These are phyloP conservation scores for Pythium insidiosum DNA, from an alignment of 352 stramenopile species.

Conservation along the genomic window DNA sequence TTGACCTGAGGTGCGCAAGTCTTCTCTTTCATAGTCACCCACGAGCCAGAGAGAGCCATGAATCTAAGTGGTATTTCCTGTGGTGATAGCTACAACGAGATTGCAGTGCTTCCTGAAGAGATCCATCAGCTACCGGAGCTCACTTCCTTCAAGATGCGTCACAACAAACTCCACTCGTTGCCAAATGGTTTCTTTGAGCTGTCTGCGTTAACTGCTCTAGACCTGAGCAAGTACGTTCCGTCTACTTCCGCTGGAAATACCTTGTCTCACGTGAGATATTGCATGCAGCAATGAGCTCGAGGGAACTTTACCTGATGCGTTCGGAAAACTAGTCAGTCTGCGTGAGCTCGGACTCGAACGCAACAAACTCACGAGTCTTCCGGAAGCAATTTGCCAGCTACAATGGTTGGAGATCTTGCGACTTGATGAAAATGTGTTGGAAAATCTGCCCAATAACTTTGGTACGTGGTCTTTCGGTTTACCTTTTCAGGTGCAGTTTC, in stretches of 20 bases:
- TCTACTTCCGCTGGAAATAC: slow-evolving; percentile 1
- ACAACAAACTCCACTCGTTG: slow-evolving; percentile 49
- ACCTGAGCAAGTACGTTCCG: slow-evolving; percentile 68
- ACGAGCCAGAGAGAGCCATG: too few relatives aligned
- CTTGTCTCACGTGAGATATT: too few relatives aligned
- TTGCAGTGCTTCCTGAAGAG: slow-evolving; percentile 34
- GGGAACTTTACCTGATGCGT: slow-evolving; percentile 30
- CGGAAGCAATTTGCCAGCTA: slow-evolving; percentile 36
- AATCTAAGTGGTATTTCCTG: neutral
- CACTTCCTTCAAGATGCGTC: slow-evolving; percentile 59
- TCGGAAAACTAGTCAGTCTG: slow-evolving; percentile 47
- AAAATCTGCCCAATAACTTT: slow-evolving; percentile 33
- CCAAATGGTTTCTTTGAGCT: slow-evolving; percentile 52
- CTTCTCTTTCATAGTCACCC: neutral
- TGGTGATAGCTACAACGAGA: slow-evolving; percentile 73
- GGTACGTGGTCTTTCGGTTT: slow-evolving; percentile 15
- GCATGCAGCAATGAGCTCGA: slow-evolving; percentile 50
- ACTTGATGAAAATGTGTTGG: slow-evolving; percentile 58
- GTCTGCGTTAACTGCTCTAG: slow-evolving; percentile 46
- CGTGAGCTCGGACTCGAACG: slow-evolving; percentile 49
- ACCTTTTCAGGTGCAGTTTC: neutral
- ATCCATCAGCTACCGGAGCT: slow-evolving; percentile 43
- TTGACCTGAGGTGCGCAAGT: slow-evolving; percentile 50
- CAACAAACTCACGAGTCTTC: slow-evolving; percentile 57
- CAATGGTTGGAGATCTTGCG: slow-evolving; percentile 45